phyloP scores from a whole-genome alignment of 768 basidiomycete genomes.

The Lactarius akahatsu region DNA sequence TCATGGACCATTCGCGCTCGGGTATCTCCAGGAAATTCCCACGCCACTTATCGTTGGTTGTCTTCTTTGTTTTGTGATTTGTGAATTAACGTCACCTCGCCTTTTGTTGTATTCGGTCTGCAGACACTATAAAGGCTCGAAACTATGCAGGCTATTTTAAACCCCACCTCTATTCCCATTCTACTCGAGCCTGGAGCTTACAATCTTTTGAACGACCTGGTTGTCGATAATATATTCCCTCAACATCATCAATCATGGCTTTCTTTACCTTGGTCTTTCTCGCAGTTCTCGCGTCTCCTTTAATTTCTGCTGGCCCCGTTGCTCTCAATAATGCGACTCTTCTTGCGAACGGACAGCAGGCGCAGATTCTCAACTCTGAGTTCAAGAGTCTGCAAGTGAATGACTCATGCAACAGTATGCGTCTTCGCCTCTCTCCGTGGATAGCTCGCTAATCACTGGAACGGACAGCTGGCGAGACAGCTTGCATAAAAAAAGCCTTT shows the following conservation, averaged over 20 bases:
- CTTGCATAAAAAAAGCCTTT: conserved; percentile 44
- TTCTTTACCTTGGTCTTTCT: conserved; percentile 31
- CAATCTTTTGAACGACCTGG: conserved; percentile 8
- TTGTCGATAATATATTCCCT: conserved; percentile 9
- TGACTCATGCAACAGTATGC: conserved; percentile 47
- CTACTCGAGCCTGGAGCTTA: conserved; percentile 27
- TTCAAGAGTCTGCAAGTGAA: conserved; percentile 43
- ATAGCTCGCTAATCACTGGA: background rate
- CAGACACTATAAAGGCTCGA: background rate
- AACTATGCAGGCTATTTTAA: background rate
- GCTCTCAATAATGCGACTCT: conserved; percentile 44
- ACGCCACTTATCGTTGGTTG: background rate
- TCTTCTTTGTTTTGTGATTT: background rate
- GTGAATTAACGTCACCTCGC: background rate
- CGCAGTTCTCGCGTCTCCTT: conserved; percentile 31
- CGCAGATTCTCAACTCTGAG: conserved; percentile 51
- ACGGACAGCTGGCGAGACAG: conserved; percentile 42
- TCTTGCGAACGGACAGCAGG: conserved; percentile 47
- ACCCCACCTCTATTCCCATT: background rate
- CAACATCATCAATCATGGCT: conserved; percentile 7
- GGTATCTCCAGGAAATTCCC: conserved; percentile 20
- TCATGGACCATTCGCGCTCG: conserved; percentile 12
- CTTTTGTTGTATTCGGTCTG: conserved; percentile 12
- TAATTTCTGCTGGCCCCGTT: conserved; percentile 37
- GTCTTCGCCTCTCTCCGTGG: conserved; percentile 18